Evolutionary conservation across 768 basidiomycete genomes (phyloP).

Genomic region (Tricholoma saponaceum): DNA sequence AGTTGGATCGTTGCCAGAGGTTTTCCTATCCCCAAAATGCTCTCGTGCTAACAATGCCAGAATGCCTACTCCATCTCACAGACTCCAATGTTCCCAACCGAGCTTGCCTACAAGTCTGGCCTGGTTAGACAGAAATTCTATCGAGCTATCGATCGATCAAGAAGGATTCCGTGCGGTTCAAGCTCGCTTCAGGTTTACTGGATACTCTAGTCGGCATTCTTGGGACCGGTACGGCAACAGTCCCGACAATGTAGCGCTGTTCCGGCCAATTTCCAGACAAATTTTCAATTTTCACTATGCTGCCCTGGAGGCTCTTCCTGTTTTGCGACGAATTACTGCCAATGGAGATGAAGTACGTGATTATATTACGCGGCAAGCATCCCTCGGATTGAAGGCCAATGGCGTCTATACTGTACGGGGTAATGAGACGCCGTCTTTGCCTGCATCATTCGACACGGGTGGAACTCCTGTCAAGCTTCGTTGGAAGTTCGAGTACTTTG

Average conservation of each 20-base stretch:
- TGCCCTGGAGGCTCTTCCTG: constrained; percentile 60
- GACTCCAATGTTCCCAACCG: background rate
- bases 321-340: constrained; percentile 65
- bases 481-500: constrained; percentile 81
- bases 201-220: constrained; percentile 34
- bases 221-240: constrained; percentile 24
- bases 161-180: constrained; percentile 71
- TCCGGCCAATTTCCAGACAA: constrained; percentile 56
- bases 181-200: constrained; percentile 56
- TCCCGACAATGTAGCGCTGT: constrained; percentile 53
- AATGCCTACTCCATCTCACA: background rate
- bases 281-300: constrained; percentile 70
- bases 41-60: background rate
- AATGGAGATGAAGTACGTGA: constrained; percentile 68
- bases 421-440: constrained; percentile 42
- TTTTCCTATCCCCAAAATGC: background rate
- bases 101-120: constrained; percentile 23
- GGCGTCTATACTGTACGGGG: constrained; percentile 77
- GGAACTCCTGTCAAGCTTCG: constrained; percentile 36
- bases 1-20: background rate
- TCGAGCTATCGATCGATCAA: constrained; percentile 78
- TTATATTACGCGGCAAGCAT: constrained; percentile 73
- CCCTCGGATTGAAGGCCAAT: constrained; percentile 60
- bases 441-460: constrained; percentile 14
- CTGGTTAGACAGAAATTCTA: constrained; percentile 50